phyloP scores from a whole-genome alignment of 495 filamentous ascomycete species.

The Astrothelium macrocarpum region DNA sequence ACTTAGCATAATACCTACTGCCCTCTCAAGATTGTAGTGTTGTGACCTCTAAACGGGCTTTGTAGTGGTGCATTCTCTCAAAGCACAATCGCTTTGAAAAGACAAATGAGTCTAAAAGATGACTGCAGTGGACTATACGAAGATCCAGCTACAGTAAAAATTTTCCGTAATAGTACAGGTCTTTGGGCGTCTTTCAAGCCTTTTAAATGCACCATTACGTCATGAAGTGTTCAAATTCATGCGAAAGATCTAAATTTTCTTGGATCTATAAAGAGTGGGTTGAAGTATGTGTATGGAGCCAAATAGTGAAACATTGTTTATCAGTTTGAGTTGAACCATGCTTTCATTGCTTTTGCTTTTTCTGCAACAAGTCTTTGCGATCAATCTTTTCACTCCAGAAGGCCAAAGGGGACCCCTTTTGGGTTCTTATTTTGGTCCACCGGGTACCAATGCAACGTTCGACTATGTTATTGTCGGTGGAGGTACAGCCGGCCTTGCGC shows the following conservation, averaged over 20 bases:
- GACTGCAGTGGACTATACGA: background rate
- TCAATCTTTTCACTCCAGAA: background rate
- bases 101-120: too few relatives aligned
- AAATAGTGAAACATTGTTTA: background rate
- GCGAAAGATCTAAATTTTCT: background rate
- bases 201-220: background rate
- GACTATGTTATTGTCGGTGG: conserved; percentile 21
- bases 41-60: too few relatives aligned
- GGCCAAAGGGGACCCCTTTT: conserved; percentile 7
- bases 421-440: conserved; percentile 18
- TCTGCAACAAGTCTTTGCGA: background rate
- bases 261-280: background rate
- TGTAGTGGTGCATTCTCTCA: too few relatives aligned
- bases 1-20: too few relatives aligned
- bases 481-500: conserved; percentile 13
- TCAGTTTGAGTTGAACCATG: background rate
- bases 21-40: too few relatives aligned
- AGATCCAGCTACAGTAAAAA: background rate
- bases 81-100: too few relatives aligned
- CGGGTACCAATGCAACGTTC: conserved; percentile 14
- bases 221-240: background rate
- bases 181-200: background rate
- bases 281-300: background rate
- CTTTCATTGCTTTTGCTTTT: background rate
- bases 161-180: background rate